A percentile compares a stretch with the other conserved stretches of the same genome.
Evolutionary conservation across 2,329 filamentous ascomycete species (phyloP).

Genomic region (Cephalotrichum gorgonifer): DNA sequence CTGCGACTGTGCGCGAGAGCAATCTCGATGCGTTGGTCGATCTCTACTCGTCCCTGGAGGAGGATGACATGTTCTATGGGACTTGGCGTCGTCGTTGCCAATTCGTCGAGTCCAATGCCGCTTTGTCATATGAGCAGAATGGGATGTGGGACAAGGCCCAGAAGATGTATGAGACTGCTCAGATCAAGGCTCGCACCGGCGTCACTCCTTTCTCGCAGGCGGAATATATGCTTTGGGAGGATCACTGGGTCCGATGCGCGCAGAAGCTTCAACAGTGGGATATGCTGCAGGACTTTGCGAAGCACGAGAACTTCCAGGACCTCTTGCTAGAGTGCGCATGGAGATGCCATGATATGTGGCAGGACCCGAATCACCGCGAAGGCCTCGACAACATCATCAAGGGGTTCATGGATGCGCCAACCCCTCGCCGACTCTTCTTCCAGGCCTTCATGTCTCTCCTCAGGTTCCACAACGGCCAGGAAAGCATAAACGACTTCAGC

Average conservation of each 20-base stretch:
- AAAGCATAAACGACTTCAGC: conserved; percentile 70
- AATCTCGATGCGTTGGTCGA: conserved; percentile 94
- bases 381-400: conserved; percentile 90
- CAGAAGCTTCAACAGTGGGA: conserved; percentile 99
- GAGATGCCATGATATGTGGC: conserved; percentile 94
- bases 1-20: conserved; percentile 76
- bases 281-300: conserved; percentile 91
- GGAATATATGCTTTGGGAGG: conserved; percentile 99
- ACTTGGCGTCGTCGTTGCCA: conserved; percentile 92
- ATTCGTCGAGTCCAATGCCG: conserved; percentile 95
- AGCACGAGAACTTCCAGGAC: conserved; percentile 98
- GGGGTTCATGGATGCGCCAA: conserved; percentile 94
- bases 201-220: conserved; percentile 93
- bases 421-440: conserved; percentile 89
- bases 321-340: conserved; percentile 90
- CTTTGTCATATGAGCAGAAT: conserved; percentile 94
- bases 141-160: conserved; percentile 99
- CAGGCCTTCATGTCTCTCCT: conserved; percentile 96
- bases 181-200: conserved; percentile 92
- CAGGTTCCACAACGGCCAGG: conserved; percentile 85
- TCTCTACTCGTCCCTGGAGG: conserved; percentile 79
- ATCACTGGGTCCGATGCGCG: conserved; percentile 96
- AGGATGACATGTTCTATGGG: conserved; percentile 95
- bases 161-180: conserved; percentile 89
- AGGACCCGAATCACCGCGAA: conserved; percentile 73